Conservation (phyloP, 2,329 filamentous ascomycete genomes). For the Xylariales sp. region DNA sequence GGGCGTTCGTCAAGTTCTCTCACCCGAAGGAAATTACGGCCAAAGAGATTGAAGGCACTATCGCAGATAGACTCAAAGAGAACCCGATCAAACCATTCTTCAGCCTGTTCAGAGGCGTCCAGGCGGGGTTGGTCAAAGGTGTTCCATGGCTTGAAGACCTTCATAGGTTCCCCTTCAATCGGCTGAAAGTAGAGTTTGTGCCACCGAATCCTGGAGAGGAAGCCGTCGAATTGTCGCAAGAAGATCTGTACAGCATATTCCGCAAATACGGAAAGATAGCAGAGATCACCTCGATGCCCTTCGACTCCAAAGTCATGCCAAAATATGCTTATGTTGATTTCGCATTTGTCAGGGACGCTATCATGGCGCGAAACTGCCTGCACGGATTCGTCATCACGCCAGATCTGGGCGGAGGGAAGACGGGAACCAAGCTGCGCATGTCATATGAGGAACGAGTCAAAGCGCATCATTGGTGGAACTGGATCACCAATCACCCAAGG, state of each 20-base stretch:
- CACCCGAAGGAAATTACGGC: slow-evolving; percentile 33
- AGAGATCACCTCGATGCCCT: slow-evolving; percentile 77
- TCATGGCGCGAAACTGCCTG: slow-evolving; percentile 88
- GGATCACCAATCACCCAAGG: slow-evolving; percentile 79
- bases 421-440: slow-evolving; percentile 72
- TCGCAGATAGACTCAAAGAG: slow-evolving; percentile 61
- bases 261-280: slow-evolving; percentile 85
- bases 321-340: slow-evolving; percentile 80
- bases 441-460: slow-evolving; percentile 80
- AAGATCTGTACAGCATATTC: slow-evolving; percentile 82
- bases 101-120: slow-evolving; percentile 71
- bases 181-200: slow-evolving; percentile 81
- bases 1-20: slow-evolving; percentile 70
- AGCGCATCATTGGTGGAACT: slow-evolving; percentile 76
- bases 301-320: slow-evolving; percentile 80
- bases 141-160: slow-evolving; percentile 94
- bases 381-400: slow-evolving; percentile 76
- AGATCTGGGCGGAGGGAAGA: slow-evolving; percentile 66
- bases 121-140: slow-evolving; percentile 71
- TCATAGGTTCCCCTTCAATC: slow-evolving; percentile 71
- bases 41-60: slow-evolving; percentile 53
- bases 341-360: slow-evolving; percentile 64
- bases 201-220: slow-evolving; percentile 66
- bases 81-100: slow-evolving; percentile 84
- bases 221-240: slow-evolving; percentile 77